A percentile compares a stretch with the other conserved stretches of the same genome.
These are phyloP conservation scores for Musa itinerans DNA, from an alignment of 176 grass and related monocot species.

Conservation along the genomic window DNA sequence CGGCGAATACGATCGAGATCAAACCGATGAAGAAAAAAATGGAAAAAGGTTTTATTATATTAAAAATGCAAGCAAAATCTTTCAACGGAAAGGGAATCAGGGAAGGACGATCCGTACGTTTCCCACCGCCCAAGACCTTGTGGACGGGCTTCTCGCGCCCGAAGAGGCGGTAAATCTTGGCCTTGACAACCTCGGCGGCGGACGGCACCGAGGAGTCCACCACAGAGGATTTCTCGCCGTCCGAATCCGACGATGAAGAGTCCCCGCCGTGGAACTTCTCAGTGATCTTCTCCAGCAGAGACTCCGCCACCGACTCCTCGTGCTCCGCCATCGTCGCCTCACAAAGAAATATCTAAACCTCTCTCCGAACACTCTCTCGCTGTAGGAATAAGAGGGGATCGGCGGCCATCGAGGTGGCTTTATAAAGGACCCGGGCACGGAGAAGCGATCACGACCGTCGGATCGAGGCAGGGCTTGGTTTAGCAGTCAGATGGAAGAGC, in stretches of 20 bases:
- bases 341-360: too few relatives aligned
- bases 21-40: neutral
- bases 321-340: constrained; percentile 4
- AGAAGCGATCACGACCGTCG: neutral
- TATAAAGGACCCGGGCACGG: neutral
- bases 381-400: too few relatives aligned
- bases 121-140: constrained; percentile 29
- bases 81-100: neutral
- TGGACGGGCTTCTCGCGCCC: constrained; percentile 35
- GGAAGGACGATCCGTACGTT: constrained; percentile 21
- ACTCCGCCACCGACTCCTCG: neutral
- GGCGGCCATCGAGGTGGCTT: neutral
- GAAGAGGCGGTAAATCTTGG: constrained; percentile 30
- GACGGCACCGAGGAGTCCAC: neutral
- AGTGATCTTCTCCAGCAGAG: neutral
- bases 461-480: neutral
- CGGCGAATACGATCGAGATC: neutral
- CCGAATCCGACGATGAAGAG: constrained; percentile 8
- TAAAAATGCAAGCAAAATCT: neutral
- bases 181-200: constrained; percentile 24
- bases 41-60: neutral
- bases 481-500: neutral
- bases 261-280: constrained; percentile 4
- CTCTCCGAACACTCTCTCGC: too few relatives aligned
- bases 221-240: neutral